phyloP scores from a whole-genome alignment of 495 filamentous ascomycete genomes.

The Beverwykella pulmonaria region DNA sequence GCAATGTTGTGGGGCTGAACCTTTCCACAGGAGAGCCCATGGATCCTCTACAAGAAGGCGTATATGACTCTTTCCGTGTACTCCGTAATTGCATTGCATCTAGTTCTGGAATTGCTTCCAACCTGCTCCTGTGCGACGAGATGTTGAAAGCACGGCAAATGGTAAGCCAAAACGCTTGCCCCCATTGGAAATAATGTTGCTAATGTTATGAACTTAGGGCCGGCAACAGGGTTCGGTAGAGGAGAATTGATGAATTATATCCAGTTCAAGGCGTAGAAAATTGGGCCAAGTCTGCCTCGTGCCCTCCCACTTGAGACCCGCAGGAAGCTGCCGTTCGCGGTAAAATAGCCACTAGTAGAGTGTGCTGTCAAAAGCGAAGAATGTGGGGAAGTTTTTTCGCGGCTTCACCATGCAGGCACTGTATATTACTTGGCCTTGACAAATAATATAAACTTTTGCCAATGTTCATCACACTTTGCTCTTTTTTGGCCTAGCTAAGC shows the following conservation, averaged over 20 bases:
- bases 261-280: background rate
- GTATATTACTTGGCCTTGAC: constrained; percentile 19
- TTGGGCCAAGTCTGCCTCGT: background rate
- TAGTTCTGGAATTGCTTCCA: constrained; percentile 91
- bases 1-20: constrained; percentile 84
- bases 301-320: background rate
- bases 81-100: constrained; percentile 90
- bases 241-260: constrained; percentile 19
- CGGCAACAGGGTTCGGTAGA: constrained; percentile 34
- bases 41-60: constrained; percentile 90
- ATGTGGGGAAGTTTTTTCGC: constrained; percentile 9
- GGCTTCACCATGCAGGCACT: constrained; percentile 15
- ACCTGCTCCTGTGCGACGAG: constrained; percentile 95
- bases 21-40: constrained; percentile 85
- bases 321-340: background rate
- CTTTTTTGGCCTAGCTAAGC: background rate
- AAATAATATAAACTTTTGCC: background rate
- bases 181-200: too few species aligned
- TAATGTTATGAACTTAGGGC: constrained; percentile 19
- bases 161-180: constrained; percentile 54
- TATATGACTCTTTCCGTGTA: constrained; percentile 96
- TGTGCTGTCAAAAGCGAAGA: background rate
- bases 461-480: background rate
- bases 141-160: constrained; percentile 97
- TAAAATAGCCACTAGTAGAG: background rate